Evolutionary conservation across 129 eudicot species (phyloP).

Genomic region (Solidago caesia): DNA sequence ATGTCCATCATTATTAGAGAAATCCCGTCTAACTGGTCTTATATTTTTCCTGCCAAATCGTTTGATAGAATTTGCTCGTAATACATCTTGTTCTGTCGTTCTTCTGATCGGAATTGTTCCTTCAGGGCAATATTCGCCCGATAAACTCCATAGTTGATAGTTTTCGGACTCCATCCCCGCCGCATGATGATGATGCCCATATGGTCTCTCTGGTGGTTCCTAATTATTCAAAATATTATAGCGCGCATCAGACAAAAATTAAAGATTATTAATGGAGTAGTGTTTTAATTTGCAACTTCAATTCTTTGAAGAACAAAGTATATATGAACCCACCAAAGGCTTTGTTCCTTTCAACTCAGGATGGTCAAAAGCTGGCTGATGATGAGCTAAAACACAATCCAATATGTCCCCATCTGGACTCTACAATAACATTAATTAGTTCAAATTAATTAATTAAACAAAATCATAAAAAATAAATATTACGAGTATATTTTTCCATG

Average conservation of each 20-base stretch:
- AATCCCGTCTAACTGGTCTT: conserved; percentile 49
- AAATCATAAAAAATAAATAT: no score
- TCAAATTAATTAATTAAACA: neutral
- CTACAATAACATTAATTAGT: conserved; percentile 36
- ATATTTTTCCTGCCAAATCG: conserved; percentile 57
- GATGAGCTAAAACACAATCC: conserved; percentile 78
- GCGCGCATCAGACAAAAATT: neutral
- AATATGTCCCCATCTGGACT: conserved; percentile 93
- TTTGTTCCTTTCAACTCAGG: conserved; percentile 76
- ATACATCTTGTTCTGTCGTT: conserved; percentile 62
- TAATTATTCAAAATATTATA: neutral
- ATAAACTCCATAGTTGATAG: conserved; percentile 67
- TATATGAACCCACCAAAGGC: conserved; percentile 59
- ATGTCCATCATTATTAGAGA: conserved; percentile 52
- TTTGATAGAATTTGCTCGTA: conserved; percentile 51
- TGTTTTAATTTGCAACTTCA: no score
- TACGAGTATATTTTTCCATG: no score
- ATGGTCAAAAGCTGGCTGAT: conserved; percentile 97
- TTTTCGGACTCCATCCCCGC: conserved; percentile 37
- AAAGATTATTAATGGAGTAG: neutral
- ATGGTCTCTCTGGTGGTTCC: conserved; percentile 48
- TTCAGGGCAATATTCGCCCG: conserved; percentile 68
- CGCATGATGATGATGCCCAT: conserved; percentile 34
- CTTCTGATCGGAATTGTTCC: conserved; percentile 79
- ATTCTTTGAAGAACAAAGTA: neutral